Conservation (phyloP, 352 stramenopile genomes). For the Phytopythium boreale region DNA sequence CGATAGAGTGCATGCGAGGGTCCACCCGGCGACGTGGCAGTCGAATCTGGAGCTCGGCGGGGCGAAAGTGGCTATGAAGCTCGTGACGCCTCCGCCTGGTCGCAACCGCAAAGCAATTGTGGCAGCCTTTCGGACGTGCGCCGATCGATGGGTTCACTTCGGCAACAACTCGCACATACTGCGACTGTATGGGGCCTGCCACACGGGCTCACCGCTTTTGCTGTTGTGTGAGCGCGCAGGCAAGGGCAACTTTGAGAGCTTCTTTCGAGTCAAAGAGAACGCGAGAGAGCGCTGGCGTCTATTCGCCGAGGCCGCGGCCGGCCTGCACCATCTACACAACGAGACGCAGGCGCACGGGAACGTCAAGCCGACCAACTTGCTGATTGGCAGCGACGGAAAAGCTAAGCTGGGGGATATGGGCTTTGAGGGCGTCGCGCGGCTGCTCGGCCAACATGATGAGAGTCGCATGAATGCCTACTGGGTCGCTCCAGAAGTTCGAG, state of each 20-base stretch:
- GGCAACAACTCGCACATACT: background rate
- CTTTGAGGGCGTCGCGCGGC: background rate
- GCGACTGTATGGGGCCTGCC: background rate
- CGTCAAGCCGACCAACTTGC: background rate
- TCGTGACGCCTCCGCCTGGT: background rate
- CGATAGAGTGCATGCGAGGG: background rate
- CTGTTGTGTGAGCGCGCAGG: background rate
- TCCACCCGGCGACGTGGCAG: background rate
- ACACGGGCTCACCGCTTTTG: background rate
- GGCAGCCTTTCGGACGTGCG: background rate
- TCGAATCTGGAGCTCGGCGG: background rate
- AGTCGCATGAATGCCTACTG: background rate
- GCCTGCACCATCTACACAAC: background rate
- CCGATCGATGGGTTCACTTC: background rate
- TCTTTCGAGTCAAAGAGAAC: background rate
- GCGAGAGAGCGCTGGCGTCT: background rate
- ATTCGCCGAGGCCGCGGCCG: background rate
- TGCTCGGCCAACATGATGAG: too few species aligned
- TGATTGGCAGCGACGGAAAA: background rate
- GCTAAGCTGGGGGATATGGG: background rate
- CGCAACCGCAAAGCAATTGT: background rate
- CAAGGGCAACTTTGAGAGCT: background rate
- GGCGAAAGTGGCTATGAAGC: background rate
- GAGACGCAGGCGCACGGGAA: background rate
- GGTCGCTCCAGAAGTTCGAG: background rate